phyloP scores from a whole-genome alignment of 2,329 filamentous ascomycete genomes.

The Emmonsiellopsis sp. region DNA sequence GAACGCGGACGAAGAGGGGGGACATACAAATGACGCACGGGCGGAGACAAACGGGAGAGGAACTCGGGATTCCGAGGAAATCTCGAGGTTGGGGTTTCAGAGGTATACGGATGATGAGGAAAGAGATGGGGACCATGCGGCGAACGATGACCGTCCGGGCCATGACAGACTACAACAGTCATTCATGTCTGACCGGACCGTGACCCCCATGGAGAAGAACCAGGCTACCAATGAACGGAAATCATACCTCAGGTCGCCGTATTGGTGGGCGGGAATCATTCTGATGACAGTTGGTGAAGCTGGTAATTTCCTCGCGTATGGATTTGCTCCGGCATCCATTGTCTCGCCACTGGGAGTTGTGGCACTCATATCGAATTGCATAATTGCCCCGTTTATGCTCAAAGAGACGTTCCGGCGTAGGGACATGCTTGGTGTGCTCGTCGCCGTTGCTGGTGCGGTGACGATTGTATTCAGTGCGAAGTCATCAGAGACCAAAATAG shows the following conservation, averaged over 20 bases:
- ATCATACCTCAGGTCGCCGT: conserved; percentile 79
- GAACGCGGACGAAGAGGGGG: not conserved
- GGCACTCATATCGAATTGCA: conserved; percentile 88
- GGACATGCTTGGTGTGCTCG: conserved; percentile 78
- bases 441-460: conserved; percentile 80
- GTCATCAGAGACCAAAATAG: conserved; percentile 79
- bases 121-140: conserved; percentile 9
- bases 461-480: conserved; percentile 88
- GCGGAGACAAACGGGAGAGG: conserved; percentile 8
- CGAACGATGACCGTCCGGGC: conserved; percentile 33
- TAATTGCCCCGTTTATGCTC: conserved; percentile 89
- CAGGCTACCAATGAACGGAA: conserved; percentile 42
- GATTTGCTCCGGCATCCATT: conserved; percentile 94
- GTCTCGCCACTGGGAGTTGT: conserved; percentile 96
- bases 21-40: not conserved
- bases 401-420: conserved; percentile 79
- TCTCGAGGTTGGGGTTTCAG: not conserved
- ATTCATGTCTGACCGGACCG: conserved; percentile 30
- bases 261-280: conserved; percentile 92
- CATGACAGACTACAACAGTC: conserved; percentile 21
- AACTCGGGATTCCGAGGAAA: conserved; percentile 4
- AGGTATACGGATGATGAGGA: conserved; percentile 2
- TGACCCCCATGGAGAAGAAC: conserved; percentile 28
- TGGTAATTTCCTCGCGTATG: conserved; percentile 94
- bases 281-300: conserved; percentile 89